Base-by-base conservation (phyloP, 2,329 filamentous ascomycete genomes). In the Nemania sp. region DNA sequence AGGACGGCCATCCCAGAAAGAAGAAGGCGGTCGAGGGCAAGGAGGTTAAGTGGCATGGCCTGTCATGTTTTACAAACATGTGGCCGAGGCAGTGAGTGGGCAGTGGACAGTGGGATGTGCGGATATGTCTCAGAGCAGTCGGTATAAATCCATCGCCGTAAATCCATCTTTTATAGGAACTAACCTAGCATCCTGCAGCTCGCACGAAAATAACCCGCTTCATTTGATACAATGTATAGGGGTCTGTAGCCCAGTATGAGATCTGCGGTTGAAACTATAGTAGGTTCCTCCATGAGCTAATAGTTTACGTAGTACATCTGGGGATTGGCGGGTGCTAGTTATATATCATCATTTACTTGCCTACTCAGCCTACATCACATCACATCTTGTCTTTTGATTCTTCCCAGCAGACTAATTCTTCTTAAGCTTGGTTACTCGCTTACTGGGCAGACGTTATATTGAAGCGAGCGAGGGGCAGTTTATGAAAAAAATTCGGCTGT, bases 161-260 rank as follows among this genome's bases (percentile, higher is more conserved):
- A 29, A 54, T 42, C 52, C 35, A 46, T 46, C 43, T 49, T 54
- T 54, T 40, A 47, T 54, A 18, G 52, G 43, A 63, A 56, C 32
- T 60, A 63, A 46, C 39, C 50, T 7, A 29, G 25, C 25, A 29
- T 51, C 57, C 57, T 60, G 40, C 25, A 54, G 53, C 51, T 34
- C 57, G 49, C 45, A 60, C 34, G 45, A 21, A 56, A 46, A 34
- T 43, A 32, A 57, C 43, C 57, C 52, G 54, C 53, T 40, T 32
- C 47, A 37, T 6, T 29, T 5, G 25, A 29, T 29, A 57, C 7
- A 39, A 12, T 10, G 37, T 20, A 20, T 34, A 53, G 37, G 47
- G 52, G 34, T 43, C 48, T 37, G 35, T 11, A 21, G 45, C 21
- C 37, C n/a, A 17, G 6, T 56, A 47, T 25, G 42, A 42, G 35